phyloP scores from a whole-genome alignment of 169 alveolate genomes.

The Plasmodium cynomolgi region DNA sequence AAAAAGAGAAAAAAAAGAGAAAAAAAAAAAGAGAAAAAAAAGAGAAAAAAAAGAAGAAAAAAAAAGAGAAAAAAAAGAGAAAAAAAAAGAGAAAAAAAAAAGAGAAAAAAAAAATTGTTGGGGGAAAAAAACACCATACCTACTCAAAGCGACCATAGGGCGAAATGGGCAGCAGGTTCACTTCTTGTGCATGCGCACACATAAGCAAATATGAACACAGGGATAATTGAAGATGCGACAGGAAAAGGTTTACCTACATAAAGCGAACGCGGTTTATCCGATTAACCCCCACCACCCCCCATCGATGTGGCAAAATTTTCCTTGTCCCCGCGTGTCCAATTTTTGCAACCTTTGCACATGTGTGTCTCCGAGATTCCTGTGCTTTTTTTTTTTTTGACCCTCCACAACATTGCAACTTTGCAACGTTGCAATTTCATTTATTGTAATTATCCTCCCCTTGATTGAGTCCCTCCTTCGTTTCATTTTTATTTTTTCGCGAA shows the following conservation, averaged over 20 bases:
- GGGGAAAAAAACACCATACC: background rate
- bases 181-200: background rate
- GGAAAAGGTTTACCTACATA: background rate
- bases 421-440: background rate
- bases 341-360: background rate
- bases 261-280: background rate
- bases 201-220: background rate
- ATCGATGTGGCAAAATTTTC: background rate
- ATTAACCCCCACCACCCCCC: background rate
- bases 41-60: no score
- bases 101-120: no score
- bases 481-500: background rate
- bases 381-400: background rate
- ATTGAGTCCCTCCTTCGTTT: background rate
- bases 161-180: background rate
- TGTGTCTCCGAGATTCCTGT: background rate
- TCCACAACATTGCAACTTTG: background rate
- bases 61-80: background rate
- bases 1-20: background rate
- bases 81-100: no score
- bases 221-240: background rate
- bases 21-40: no score
- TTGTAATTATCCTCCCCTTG: background rate
- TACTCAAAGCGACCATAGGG: background rate
- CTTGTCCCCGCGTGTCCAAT: background rate